phyloP scores from a whole-genome alignment of 495 filamentous ascomycete genomes.

The Ascodesmis nigricans region DNA sequence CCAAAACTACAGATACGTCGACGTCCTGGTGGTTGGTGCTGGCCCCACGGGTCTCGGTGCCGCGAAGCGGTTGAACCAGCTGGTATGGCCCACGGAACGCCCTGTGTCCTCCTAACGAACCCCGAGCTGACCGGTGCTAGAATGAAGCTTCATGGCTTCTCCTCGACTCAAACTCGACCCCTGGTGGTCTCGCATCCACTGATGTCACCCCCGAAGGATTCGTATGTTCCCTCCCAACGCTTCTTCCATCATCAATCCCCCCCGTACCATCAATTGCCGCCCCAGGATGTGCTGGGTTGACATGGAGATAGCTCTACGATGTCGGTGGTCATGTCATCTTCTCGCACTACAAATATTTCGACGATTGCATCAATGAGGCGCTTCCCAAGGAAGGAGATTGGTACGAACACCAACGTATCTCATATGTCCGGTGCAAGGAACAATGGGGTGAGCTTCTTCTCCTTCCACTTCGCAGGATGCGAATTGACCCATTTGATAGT shows the following conservation, averaged over 20 bases:
- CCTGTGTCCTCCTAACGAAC: no score
- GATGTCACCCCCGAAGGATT: constrained; percentile 93
- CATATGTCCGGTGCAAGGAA: constrained; percentile 89
- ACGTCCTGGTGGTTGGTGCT: constrained; percentile 95
- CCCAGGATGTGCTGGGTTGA: no score
- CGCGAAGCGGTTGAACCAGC: constrained; percentile 90
- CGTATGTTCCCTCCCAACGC: constrained; percentile 38
- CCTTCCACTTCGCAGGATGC: not conserved
- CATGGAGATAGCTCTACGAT: constrained; percentile 60
- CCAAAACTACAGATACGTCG: constrained; percentile 44
- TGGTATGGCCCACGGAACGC: constrained; percentile 37
- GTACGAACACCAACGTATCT: constrained; percentile 95
- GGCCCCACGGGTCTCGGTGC: constrained; percentile 92
- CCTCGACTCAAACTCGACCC: constrained; percentile 75
- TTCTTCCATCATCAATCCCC: not conserved
- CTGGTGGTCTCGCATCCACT: constrained; percentile 90
- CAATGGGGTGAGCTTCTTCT: constrained; percentile 36
- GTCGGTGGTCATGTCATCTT: constrained; percentile 99
- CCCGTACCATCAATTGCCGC: constrained; percentile 1
- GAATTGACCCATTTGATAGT: constrained; percentile 28
- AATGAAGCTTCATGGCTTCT: constrained; percentile 61
- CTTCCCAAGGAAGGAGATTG: constrained; percentile 84
- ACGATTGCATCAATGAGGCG: constrained; percentile 93
- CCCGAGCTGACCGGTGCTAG: constrained; percentile 14
- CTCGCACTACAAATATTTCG: constrained; percentile 99